Evolutionary conservation across 768 basidiomycete species (phyloP), one percentile per base, ranked within the genome.

Genomic region (Chlorophyllum brunneum): DNA sequence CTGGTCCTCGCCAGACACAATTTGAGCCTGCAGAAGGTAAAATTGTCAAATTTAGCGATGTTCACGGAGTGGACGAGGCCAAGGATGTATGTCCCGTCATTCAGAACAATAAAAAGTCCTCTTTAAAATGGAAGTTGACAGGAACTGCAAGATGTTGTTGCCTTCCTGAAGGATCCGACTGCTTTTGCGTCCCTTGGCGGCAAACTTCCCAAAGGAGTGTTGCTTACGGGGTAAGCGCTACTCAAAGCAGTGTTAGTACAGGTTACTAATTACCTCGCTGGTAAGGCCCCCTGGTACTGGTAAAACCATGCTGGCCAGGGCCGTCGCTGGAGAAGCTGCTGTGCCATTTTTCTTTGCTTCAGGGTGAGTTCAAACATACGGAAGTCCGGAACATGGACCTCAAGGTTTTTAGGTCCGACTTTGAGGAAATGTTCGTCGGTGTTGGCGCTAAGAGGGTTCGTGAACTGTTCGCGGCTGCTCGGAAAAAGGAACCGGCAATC

Each of bases 391-490:
- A 55, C 22, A 7, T 15, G 37, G 54, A 41, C 44, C 46, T 46
- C 39, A 59, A 43, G 47, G 40, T 49, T 37, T 59, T 9, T 51
- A 88, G 86, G 9, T 92, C 92, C 45, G 94, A 97, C 62, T 98
- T 98, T 58, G 95, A 98, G 65, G 95, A 98, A 68, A 95, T 98
- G 85, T 95, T 94, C 64, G 94, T 95, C 41, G 93, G 93, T 50
- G 87, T 92, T 30, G 94, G 94, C 46, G 95, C 97, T 13, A 93
- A 95, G 65, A 86, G 97, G 9, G 90, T 99, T 34, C 82, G 97
- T 34, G 95, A 98, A 56, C 80, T 99, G 24, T 99, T 99, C 60
- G 84, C 90, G 4, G 85, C 91, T 5, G 97, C 97, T 20, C 82
- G 94, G 47, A 95, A 95, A 71, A 91, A 91, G 65, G 83, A 95